phyloP scores from a whole-genome alignment of 257 asterid species.

The Asclepias syriaca region DNA sequence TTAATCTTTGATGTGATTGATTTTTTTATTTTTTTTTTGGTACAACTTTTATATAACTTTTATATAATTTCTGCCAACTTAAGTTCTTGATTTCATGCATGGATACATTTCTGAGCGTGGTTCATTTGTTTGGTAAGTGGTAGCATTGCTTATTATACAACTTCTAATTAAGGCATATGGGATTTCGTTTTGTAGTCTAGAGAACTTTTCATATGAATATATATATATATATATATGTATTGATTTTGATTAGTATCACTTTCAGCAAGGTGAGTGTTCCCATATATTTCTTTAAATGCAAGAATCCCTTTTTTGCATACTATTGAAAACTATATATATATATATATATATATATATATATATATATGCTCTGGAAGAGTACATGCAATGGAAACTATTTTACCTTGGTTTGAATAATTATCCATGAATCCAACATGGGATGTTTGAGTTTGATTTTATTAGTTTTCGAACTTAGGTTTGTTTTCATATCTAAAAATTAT shows the following conservation, averaged over 20 bases:
- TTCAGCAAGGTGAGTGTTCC: constrained; percentile 7
- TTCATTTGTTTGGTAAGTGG: background rate
- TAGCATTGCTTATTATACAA: background rate
- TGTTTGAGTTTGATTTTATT: too few species aligned
- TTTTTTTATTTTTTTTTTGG: background rate
- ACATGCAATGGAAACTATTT: too few species aligned
- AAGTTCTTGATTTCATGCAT: background rate
- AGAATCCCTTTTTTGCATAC: constrained; percentile 4
- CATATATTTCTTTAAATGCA: constrained; percentile 16
- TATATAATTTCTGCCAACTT: too few species aligned
- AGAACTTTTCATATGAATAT: background rate
- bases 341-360: constrained; percentile 1
- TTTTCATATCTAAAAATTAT: too few species aligned
- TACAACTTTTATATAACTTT: background rate
- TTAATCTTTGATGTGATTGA: background rate
- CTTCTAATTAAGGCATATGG: background rate
- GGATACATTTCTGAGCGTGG: background rate
- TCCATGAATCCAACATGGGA: too few species aligned
- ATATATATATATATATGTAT: background rate
- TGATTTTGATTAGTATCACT: constrained; percentile 8
- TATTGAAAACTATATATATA: constrained; percentile 9
- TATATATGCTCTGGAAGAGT: too few species aligned
- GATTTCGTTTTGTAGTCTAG: constrained; percentile 4
- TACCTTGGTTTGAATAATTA: too few species aligned
- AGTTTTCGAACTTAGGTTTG: too few species aligned